phyloP scores from a whole-genome alignment of 306 rosid species.

The Rosa rugosa region DNA sequence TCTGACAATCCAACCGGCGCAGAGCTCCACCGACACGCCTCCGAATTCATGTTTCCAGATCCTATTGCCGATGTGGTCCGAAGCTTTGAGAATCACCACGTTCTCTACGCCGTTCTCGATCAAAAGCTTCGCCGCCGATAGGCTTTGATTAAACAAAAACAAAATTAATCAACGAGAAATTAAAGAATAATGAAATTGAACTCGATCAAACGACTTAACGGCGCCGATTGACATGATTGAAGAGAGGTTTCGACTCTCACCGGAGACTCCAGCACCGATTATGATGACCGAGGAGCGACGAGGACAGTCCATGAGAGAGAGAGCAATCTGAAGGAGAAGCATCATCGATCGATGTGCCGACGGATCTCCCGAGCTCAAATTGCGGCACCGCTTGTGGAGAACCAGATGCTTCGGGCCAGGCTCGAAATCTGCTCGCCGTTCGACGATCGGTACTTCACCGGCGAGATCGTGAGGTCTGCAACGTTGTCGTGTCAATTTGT shows the following conservation, averaged over 20 bases:
- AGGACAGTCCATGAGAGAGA: constrained; percentile 59
- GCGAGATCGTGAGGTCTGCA: no score
- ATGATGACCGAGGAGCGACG: constrained; percentile 77
- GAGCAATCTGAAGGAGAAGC: no score
- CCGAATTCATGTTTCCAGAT: constrained; percentile 77
- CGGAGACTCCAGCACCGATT: constrained; percentile 92
- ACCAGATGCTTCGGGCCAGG: no score
- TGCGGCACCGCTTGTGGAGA: no score
- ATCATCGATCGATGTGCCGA: no score
- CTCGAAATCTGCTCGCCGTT: no score
- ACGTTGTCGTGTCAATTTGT: no score
- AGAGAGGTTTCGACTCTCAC: constrained; percentile 30
- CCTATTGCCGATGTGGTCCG: constrained; percentile 92
- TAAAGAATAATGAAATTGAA: not conserved
- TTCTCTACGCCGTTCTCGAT: constrained; percentile 73
- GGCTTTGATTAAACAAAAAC: constrained; percentile 37
- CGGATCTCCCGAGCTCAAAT: no score
- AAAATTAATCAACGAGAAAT: not conserved
- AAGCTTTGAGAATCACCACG: constrained; percentile 77
- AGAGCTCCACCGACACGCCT: constrained; percentile 84
- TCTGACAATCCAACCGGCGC: constrained; percentile 98
- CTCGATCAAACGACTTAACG: no score
- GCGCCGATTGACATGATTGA: not conserved
- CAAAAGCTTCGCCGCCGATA: constrained; percentile 81
- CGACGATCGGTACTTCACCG: no score